Conservation (phyloP, 768 basidiomycete species). For the Fibroporia radiculosa region DNA sequence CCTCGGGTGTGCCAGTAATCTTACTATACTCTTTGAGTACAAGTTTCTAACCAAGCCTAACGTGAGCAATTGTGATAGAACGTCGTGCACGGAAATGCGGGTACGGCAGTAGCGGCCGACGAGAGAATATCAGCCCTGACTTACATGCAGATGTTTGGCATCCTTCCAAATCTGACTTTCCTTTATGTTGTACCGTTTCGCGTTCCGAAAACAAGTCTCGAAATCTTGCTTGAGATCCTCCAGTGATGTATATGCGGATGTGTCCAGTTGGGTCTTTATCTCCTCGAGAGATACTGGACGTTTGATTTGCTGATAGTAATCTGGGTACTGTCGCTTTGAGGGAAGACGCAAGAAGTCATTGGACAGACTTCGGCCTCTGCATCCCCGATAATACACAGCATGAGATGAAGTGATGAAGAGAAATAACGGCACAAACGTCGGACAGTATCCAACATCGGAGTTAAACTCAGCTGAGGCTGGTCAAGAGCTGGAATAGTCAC, state of each 20-base stretch:
- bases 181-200: conserved; percentile 74
- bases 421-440: too few relatives aligned
- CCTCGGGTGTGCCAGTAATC: conserved; percentile 36
- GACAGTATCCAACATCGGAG: conserved; percentile 8
- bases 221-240: conserved; percentile 64
- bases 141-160: conserved; percentile 74
- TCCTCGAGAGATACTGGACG: conserved; percentile 84
- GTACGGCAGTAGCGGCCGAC: too few relatives aligned
- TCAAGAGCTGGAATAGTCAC: conserved; percentile 36
- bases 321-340: conserved; percentile 67
- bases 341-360: conserved; percentile 63
- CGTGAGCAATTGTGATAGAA: neutral
- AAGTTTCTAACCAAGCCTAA: conserved; percentile 33
- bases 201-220: conserved; percentile 74
- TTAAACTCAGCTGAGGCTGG: conserved; percentile 3
- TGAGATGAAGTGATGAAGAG: conserved; percentile 19
- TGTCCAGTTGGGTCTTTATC: conserved; percentile 73
- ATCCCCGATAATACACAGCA: neutral
- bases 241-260: conserved; percentile 49
- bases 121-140: conserved; percentile 20
- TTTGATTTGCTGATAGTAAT: conserved; percentile 79
- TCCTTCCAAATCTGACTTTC: conserved; percentile 75
- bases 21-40: conserved; percentile 37
- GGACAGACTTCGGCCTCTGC: conserved; percentile 58
- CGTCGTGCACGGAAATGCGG: too few relatives aligned